phyloP scores from a whole-genome alignment of 1,284 basidiomycete genomes.

The Puccinia coronata region DNA sequence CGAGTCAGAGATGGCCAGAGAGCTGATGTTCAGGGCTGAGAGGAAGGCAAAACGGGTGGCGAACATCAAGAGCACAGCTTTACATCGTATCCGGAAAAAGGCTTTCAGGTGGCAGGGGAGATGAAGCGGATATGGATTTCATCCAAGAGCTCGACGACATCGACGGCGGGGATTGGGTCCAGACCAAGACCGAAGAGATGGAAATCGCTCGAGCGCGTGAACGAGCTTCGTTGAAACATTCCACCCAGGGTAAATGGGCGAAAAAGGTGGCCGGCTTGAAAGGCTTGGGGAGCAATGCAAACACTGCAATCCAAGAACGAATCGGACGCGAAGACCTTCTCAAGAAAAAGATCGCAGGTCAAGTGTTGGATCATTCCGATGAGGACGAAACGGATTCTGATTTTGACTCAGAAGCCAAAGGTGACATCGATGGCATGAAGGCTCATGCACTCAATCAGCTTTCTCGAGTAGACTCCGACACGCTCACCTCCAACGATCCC shows the following conservation, averaged over 20 bases:
- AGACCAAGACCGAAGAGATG: constrained; percentile 42
- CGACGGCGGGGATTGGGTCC: constrained; percentile 36
- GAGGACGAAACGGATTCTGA: too few relatives aligned
- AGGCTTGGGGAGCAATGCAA: constrained; percentile 54
- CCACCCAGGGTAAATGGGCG: constrained; percentile 59
- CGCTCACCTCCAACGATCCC: background rate
- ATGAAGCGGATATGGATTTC: constrained; percentile 45
- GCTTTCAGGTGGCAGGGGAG: constrained; percentile 39
- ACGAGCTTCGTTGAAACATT: constrained; percentile 58
- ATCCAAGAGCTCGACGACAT: constrained; percentile 42
- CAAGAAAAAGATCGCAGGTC: constrained; percentile 56
- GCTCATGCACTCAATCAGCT: constrained; percentile 54
- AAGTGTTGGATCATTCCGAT: constrained; percentile 49
- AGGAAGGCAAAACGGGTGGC: constrained; percentile 83
- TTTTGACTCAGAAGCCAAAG: too few relatives aligned
- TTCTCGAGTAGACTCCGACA: too few relatives aligned
- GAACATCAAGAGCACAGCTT: constrained; percentile 96
- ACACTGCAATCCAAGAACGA: constrained; percentile 55
- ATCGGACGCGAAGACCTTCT: too few relatives aligned
- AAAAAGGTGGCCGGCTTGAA: constrained; percentile 53
- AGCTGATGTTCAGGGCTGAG: constrained; percentile 91
- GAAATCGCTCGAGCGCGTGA: constrained; percentile 55
- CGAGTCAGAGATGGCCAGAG: constrained; percentile 77
- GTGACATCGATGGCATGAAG: constrained; percentile 17
- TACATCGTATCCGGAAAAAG: constrained; percentile 79